Percentiles rank a stretch among this genome's conserved stretches.
Conservation (phyloP, 2,329 filamentous ascomycete species). For the Botryosphaeria dothidea region DNA sequence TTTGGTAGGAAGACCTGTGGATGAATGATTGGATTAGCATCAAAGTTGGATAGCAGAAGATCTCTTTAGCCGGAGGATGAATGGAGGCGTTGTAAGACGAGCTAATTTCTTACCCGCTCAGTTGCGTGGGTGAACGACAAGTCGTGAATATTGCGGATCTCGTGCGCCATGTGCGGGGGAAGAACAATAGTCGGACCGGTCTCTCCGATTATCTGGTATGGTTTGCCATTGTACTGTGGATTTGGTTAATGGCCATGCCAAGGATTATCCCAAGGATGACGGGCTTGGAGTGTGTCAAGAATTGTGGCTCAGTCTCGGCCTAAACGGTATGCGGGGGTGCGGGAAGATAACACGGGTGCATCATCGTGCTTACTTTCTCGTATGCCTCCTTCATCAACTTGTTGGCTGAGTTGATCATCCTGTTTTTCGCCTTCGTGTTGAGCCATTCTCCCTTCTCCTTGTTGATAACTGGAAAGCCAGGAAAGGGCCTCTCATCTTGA, state of each 20-base stretch:
- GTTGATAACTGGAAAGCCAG: background rate
- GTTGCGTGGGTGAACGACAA: background rate
- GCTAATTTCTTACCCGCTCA: conserved; percentile 4
- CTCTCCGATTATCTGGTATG: background rate
- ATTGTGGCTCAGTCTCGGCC: background rate
- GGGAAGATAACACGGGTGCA: background rate
- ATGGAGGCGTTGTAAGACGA: background rate
- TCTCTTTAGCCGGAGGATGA: no score
- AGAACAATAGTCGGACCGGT: background rate
- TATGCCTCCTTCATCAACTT: background rate
- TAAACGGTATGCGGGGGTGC: background rate
- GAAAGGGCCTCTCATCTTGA: background rate
- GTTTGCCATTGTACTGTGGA: background rate
- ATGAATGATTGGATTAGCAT: background rate
- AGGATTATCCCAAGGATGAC: background rate
- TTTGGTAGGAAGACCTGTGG: background rate
- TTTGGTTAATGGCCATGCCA: background rate
- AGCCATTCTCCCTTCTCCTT: background rate
- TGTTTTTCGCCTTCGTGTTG: background rate
- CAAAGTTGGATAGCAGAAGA: background rate
- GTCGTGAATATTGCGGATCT: conserved; percentile 7
- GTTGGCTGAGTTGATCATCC: background rate
- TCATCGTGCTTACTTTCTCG: background rate
- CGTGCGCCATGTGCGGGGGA: background rate
- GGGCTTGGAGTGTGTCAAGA: background rate